Base-by-base conservation (phyloP, 2,329 filamentous ascomycete genomes). In the Aspergillus piperis region DNA sequence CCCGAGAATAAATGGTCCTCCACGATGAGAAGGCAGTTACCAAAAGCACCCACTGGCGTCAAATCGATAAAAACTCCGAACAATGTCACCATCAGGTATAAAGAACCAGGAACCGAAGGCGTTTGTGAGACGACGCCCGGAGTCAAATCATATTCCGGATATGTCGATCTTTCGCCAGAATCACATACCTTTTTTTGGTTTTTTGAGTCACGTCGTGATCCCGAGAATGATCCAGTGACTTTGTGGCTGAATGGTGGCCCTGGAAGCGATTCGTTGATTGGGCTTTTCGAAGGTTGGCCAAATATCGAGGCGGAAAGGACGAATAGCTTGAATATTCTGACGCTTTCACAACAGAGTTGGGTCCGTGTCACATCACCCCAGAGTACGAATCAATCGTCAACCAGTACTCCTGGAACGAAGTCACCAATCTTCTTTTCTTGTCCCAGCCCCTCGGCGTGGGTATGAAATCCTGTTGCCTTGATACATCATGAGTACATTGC, bases 401-500 rank as follows among this genome's bases (percentile, higher is more conserved):
- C 68, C 83, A 84, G 4, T 83, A 86, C 73, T 81, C 81, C 8
- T 88, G 84, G 84, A 86, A 81, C 65, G 82, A 86, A 61, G 81
- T 81, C 25, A 84, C 81, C 38, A 87, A 87, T 68, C 75, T 88
- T 72, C 75, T 88, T 8, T 88, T 87, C 73, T 76, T 88, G 54
- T 84, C 84, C 57, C 85, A 88, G 71, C 86, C 86, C 8, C 76
- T 84, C n/a, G 83, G 83, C 36, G 81, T 82, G 27, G 85, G 84
- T 76, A 72, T 49, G 68, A 19, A 8, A 19, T 27, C 10, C 41
- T 27, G 15, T 11, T 4, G 10, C 11, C 10, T 7, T 25, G 30
- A 47, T 10, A 23, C 8, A 23, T 13, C 48, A 32, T 13, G 15
- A 8, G 13, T 17, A 8, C 30, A 19, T 8, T 15, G 42, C 42